Base-by-base conservation (phyloP, 345 rosid genomes). In the Carallia brachiata region DNA sequence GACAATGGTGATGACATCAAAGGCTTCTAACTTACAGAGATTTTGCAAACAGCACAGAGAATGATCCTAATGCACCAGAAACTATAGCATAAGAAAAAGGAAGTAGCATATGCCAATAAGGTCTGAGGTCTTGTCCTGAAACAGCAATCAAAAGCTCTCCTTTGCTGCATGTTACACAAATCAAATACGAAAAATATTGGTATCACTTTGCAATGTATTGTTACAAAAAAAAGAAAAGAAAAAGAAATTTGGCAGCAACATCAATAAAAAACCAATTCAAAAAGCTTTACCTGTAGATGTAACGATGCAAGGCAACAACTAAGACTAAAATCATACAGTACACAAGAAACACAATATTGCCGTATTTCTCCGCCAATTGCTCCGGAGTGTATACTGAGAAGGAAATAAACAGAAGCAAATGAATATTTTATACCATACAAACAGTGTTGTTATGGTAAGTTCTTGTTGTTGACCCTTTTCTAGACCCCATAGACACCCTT, bases 81-180 rank as follows among this genome's bases (percentile, higher is more conserved):
- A 95, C 99, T 67, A 90, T 79, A 52, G 99, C 99, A 81, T 90
- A 95, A 10, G 99, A 91, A 82, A 95, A 92, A 44, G 99, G 99
- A 77, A 91, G 91, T 66, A 95, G 72, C 88, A 80, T 85, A 16
- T 80, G 88, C 97, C 99, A 95, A 78, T 90, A 86, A 2, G 88
- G 86, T 79, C 78, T 83, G 75, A 85, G 82, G 36, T 92, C 97
- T 75, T 89, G 87, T 57, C 93, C 97, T 54, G 84, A 82, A 80
- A 61, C 67, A 69, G 88, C 80, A 70, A 85, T 13, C 67, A 95
- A 78, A 80, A 87, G 80, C 83, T 91, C 99, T 63, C 97, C 99
- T 77, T 89, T 90, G 90, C 99, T 95, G 83, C 60, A 84, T 66
- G 75, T 71, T 48, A 48, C 36, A 56, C 28, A 70, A 23, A 52